Evolutionary conservation across 306 rosid genomes (phyloP), one percentile per base, ranked within the genome.

Genomic region (Alnus glutinosa): DNA sequence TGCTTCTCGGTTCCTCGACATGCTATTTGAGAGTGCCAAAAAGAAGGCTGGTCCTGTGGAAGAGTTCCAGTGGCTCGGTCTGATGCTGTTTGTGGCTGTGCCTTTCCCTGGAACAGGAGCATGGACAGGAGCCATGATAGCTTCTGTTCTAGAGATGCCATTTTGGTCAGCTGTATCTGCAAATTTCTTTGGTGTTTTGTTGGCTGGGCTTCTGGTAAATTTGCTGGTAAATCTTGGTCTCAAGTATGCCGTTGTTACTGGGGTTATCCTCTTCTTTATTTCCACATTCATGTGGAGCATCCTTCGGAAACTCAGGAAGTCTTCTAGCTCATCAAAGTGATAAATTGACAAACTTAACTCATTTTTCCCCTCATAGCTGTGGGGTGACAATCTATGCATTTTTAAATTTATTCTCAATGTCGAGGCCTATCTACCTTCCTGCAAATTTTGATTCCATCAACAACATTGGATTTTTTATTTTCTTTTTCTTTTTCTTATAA

Each of bases 101-200:
- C 98, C 98, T 78, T 95, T 95, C 83, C 98, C 98, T 0, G 98
- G 98, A 70, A 95, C 98, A 36, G 98, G 98, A 79, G 98, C 98
- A 42, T 95, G 98, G 98, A 77, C 96, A 1, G 96, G 98, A 47
- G 97, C 98, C 73, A 51, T 95, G 44, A 83, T 95, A 84, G 98
- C 98, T 52, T 90, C 98, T 19, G 82, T 95, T 75, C 93, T 95
- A 64, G 98, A 95, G 48, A 93, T 95, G 96, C 96, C 98, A 71
- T 95, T 92, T 84, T 95, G 97, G 97, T 74, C 87, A 1, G 97
- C 88, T 49, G 82, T 95, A 4, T 88, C 98, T 55, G 97, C 98
- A 42, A 95, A 95, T 83, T 91, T 93, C 83, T 12, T 88, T 42
- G 99, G 97, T 44, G 94, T 95, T 77, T 91, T 95, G 1, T 85